These are phyloP conservation scores for Tremella yokohamensis DNA, from an alignment of 768 basidiomycete species.

Conservation along the genomic window DNA sequence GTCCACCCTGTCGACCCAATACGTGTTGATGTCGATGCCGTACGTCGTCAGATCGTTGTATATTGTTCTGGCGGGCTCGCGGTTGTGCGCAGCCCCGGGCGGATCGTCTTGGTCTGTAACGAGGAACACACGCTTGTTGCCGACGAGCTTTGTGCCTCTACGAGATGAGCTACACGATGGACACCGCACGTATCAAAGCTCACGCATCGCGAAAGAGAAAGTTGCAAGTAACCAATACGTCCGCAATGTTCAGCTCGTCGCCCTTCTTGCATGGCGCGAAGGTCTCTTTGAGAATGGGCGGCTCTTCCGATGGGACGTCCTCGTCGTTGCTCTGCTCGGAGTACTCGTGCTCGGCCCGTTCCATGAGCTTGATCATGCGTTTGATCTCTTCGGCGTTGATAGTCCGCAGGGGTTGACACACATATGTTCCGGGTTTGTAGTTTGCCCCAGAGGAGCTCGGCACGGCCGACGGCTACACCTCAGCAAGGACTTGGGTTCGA, in stretches of 20 bases:
- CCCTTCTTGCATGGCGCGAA: slow-evolving; percentile 64
- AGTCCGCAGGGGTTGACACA: slow-evolving; percentile 72
- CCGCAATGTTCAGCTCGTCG: slow-evolving; percentile 69
- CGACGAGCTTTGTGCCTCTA: slow-evolving; percentile 62
- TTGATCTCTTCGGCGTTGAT: slow-evolving; percentile 79
- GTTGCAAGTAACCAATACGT: slow-evolving; percentile 86
- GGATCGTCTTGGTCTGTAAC: slow-evolving; percentile 89
- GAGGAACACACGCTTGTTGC: slow-evolving; percentile 86
- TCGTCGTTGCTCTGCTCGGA: slow-evolving; percentile 56
- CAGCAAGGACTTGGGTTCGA: background rate
- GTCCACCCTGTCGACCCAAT: slow-evolving; percentile 37
- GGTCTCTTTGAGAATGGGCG: slow-evolving; percentile 58
- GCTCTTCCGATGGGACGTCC: slow-evolving; percentile 25
- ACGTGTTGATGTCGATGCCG: slow-evolving; percentile 43
- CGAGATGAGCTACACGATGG: slow-evolving; percentile 32
- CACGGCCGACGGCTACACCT: background rate
- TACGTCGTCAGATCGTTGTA: slow-evolving; percentile 42
- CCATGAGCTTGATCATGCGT: slow-evolving; percentile 69
- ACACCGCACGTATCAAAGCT: slow-evolving; percentile 26
- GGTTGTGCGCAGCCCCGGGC: slow-evolving; percentile 22
- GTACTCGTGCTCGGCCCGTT: slow-evolving; percentile 59
- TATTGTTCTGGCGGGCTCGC: slow-evolving; percentile 40
- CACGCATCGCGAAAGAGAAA: slow-evolving; percentile 86
- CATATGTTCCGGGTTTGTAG: slow-evolving; percentile 53
- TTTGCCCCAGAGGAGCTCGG: slow-evolving; percentile 26